Percentiles rank a stretch among this genome's conserved stretches.
phyloP scores from a whole-genome alignment of 306 rosid species.

The Potentilla sterilis region DNA sequence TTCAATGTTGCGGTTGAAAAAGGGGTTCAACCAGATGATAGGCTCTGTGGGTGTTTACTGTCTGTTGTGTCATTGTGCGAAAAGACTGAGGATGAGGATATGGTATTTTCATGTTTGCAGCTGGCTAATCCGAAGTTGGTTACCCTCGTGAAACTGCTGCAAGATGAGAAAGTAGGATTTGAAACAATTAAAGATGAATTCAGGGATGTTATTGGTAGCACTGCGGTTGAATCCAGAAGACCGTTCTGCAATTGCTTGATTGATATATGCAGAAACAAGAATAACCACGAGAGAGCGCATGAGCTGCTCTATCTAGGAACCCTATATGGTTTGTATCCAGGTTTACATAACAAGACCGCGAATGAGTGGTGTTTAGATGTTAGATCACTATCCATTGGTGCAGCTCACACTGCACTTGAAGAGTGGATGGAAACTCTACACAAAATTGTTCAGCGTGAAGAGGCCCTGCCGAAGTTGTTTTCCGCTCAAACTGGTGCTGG shows the following conservation, averaged over 20 bases:
- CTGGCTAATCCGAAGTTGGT: constrained; percentile 71
- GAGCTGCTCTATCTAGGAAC: constrained; percentile 92
- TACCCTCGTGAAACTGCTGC: constrained; percentile 46
- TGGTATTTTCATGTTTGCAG: constrained; percentile 65
- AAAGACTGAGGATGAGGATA: constrained; percentile 47
- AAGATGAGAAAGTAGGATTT: constrained; percentile 49
- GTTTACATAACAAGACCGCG: constrained; percentile 65
- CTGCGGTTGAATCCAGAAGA: constrained; percentile 66
- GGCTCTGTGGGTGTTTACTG: constrained; percentile 75
- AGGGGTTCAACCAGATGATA: constrained; percentile 76
- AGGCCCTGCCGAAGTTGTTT: constrained; percentile 54
- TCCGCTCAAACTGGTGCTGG: constrained; percentile 85
- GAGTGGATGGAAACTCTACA: constrained; percentile 87
- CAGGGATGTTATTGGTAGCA: constrained; percentile 45
- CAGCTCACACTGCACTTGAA: constrained; percentile 84
- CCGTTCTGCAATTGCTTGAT: constrained; percentile 96
- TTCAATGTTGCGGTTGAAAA: constrained; percentile 49
- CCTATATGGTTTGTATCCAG: constrained; percentile 78
- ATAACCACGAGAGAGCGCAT: constrained; percentile 68
- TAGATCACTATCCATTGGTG: constrained; percentile 78
- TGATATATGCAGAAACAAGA: constrained; percentile 73
- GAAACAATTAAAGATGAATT: constrained; percentile 68
- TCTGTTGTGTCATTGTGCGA: constrained; percentile 68
- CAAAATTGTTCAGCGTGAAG: constrained; percentile 61
- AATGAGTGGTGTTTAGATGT: constrained; percentile 85